Conservation (phyloP, 148 eudicot species). For the Diospyros kaki region DNA sequence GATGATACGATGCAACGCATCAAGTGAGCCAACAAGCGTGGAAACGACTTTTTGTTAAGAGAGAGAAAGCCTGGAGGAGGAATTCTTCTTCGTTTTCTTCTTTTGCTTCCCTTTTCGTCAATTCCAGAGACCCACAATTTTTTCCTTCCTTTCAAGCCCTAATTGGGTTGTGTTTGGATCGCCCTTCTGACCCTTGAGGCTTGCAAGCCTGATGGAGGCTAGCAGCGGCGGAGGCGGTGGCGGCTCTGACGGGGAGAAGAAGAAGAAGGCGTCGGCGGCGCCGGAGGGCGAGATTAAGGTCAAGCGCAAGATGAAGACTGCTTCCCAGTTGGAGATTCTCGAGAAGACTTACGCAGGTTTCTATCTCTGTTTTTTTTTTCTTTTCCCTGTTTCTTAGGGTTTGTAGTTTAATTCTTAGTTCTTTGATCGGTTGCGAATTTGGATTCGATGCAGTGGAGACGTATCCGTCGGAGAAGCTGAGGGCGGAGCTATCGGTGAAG, state of each 20-base stretch:
- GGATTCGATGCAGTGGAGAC: conserved; percentile 41
- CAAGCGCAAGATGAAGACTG: conserved; percentile 88
- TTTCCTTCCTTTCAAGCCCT: conserved; percentile 7
- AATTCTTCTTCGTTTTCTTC: not conserved
- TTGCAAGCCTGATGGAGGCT: conserved; percentile 20
- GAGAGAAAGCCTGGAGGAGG: conserved; percentile 10
- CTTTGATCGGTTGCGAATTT: conserved; percentile 12
- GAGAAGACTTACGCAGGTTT: conserved; percentile 79
- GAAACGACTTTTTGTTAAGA: not conserved
- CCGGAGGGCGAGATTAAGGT: conserved; percentile 59
- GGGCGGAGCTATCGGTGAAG: conserved; percentile 72
- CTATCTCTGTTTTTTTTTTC: conserved; percentile 6
- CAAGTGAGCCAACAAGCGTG: conserved; percentile 22
- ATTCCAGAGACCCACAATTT: not conserved
- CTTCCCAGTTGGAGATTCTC: conserved; percentile 74
- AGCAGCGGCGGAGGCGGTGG: conserved; percentile 31
- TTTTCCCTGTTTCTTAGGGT: not conserved
- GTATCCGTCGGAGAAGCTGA: conserved; percentile 67
- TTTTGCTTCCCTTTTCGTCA: conserved; percentile 8
- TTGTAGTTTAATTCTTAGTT: not conserved
- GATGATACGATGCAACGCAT: not conserved
- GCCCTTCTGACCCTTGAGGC: too few relatives aligned
- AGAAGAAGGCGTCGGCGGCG: conserved; percentile 16
- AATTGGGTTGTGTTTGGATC: not conserved
- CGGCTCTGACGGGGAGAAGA: conserved; percentile 49